These are phyloP conservation scores for Barbatosphaeria neglecta DNA, from an alignment of 495 filamentous ascomycete genomes.

Conservation along the genomic window DNA sequence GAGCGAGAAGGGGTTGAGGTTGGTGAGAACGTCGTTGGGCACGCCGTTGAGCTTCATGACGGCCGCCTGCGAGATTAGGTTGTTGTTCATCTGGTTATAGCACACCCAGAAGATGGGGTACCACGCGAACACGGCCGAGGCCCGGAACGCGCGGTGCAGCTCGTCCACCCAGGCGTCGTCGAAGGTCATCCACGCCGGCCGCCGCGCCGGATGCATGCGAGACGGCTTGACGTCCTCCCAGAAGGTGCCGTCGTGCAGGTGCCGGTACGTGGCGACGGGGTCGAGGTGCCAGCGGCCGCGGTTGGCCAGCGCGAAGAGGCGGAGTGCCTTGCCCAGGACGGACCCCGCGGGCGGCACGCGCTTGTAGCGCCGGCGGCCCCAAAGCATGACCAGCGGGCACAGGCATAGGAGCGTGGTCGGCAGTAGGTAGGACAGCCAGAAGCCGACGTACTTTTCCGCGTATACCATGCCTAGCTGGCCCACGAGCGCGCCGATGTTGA, in stretches of 20 bases:
- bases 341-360: conserved; percentile 46
- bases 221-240: conserved; percentile 52
- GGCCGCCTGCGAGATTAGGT: conserved; percentile 56
- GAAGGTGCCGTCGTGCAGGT: conserved; percentile 22
- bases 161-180: conserved; percentile 66
- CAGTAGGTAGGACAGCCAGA: conserved; percentile 50
- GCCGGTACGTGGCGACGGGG: conserved; percentile 10
- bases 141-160: conserved; percentile 51
- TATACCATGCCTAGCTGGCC: conserved; percentile 42
- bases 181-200: conserved; percentile 53
- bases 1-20: conserved; percentile 58
- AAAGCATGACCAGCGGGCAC: conserved; percentile 44
- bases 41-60: conserved; percentile 54
- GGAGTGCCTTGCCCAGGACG: conserved; percentile 47
- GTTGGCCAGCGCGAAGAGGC: conserved; percentile 40
- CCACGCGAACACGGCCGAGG: conserved; percentile 52
- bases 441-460: conserved; percentile 57
- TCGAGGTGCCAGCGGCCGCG: conserved; percentile 48
- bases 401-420: conserved; percentile 42
- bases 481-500: conserved; percentile 48
- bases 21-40: conserved; percentile 63
- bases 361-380: conserved; percentile 45
- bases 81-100: conserved; percentile 40
- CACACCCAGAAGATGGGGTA: conserved; percentile 39
- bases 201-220: conserved; percentile 24